Base-by-base conservation (phyloP, 768 basidiomycete genomes). In the Amyloporia xantha region DNA sequence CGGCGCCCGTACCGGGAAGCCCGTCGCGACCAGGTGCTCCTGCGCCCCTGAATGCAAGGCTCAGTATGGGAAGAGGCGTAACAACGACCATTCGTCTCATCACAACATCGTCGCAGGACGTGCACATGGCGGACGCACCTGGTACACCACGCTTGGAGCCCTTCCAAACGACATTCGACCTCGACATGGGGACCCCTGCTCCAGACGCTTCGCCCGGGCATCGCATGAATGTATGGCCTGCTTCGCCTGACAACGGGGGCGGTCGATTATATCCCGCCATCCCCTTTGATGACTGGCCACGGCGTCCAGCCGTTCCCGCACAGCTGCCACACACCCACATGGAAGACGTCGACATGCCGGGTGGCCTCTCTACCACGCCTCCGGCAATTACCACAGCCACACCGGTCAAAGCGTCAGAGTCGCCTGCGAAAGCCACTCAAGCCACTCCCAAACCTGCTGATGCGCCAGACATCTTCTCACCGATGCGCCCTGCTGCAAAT, bases 111-210 rank as follows among this genome's bases (percentile, higher is more conserved):
- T 36, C 52, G 15, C 38, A 41, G 17, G 39, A 51, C 33, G 30
- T 25, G 53, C 13, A 35, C 55, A n/a, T n/a, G n/a, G 17, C 41
- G 24, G 20, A 38, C 48, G 11, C 54, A 33, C 33, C 55, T 60
- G 21, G 66, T 26, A 86, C 86, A 0, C 87, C 87, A 0, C 76
- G 74, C 45, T 73, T 91, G 2, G 72, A 77, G 53, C 80, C 86
- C 0, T 81, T 83, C 59, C 66, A 75, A 40, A 85, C 86, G 2
- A 70, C 71, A 9, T 89, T 86, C 54, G 85, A 89, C 53, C 70
- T 89, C 24, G 73, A 77, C 17, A 69, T 83, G 54, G 77, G 71
- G 20, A 82, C 78, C 39, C 86, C 82, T 0, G 57, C 63, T 4
- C 59, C 51, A 3, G 39, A 53, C 11, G 54, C 44, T 2, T 47